These are phyloP conservation scores for Oidium heveae DNA, from an alignment of 2,329 filamentous ascomycete genomes.

Conservation along the genomic window DNA sequence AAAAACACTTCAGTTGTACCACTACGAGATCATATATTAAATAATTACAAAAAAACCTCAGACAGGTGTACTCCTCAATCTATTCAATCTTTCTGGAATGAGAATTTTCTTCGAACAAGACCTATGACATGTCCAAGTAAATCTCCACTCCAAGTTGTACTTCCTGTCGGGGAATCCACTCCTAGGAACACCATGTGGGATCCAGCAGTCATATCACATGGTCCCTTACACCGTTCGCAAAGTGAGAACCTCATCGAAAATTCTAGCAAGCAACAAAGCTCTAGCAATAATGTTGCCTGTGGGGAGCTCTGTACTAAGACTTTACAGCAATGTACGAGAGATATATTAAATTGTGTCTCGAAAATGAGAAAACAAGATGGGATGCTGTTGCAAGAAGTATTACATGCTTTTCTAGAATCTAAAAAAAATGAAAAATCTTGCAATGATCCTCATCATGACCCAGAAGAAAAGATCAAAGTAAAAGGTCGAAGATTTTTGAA, in stretches of 20 bases:
- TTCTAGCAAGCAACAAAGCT: too few relatives aligned
- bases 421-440: constrained; percentile 1
- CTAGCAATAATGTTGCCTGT: too few relatives aligned
- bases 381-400: constrained; percentile 4
- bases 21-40: background rate
- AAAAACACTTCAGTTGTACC: background rate
- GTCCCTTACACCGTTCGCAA: background rate
- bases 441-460: background rate
- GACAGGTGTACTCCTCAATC: background rate
- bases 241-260: too few relatives aligned
- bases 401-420: constrained; percentile 6
- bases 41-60: background rate
- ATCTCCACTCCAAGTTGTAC: background rate
- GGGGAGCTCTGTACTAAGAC: background rate
- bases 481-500: background rate
- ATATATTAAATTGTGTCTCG: constrained; percentile 4
- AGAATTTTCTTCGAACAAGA: too few relatives aligned
- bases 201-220: background rate
- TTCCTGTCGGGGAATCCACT: background rate
- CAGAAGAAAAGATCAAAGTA: background rate
- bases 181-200: background rate
- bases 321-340: background rate
- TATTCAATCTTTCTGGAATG: too few relatives aligned
- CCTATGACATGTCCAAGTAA: background rate
- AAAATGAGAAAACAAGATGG: constrained; percentile 6